Evolutionary conservation across 345 rosid genomes (phyloP).

Genomic region (Punica granatum): DNA sequence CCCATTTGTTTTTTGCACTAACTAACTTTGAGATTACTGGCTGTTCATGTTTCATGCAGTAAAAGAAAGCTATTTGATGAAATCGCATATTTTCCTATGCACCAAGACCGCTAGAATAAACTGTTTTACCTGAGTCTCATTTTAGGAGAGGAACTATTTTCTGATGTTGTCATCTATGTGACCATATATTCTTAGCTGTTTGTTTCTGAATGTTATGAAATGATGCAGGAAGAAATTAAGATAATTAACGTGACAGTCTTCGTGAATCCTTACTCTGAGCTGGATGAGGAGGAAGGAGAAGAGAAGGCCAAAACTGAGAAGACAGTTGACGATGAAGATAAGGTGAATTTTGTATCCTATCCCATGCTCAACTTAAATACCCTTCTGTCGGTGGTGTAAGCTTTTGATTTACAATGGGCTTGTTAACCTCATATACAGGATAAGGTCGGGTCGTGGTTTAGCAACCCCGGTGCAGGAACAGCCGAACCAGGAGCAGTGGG

Average conservation of each 20-base stretch:
- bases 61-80: neutral
- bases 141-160: neutral
- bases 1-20: neutral
- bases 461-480: conserved; percentile 71
- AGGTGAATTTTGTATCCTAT: conserved; percentile 19
- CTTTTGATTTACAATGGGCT: neutral
- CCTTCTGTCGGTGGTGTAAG: neutral
- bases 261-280: conserved; percentile 80
- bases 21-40: neutral
- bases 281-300: conserved; percentile 69
- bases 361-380: neutral
- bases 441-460: conserved; percentile 80
- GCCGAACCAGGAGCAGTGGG: conserved; percentile 33
- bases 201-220: conserved; percentile 2
- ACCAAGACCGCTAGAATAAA: neutral
- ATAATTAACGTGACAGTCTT: conserved; percentile 61
- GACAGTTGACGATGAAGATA: conserved; percentile 49
- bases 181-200: neutral
- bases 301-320: conserved; percentile 55
- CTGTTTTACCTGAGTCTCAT: neutral
- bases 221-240: conserved; percentile 80
- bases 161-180: neutral
- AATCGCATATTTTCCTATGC: neutral
- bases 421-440: conserved; percentile 41
- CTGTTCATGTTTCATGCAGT: neutral